Evolutionary conservation across 257 asterid genomes (phyloP), one percentile per base, ranked within the genome.

Genomic region (Petunia axillaris): DNA sequence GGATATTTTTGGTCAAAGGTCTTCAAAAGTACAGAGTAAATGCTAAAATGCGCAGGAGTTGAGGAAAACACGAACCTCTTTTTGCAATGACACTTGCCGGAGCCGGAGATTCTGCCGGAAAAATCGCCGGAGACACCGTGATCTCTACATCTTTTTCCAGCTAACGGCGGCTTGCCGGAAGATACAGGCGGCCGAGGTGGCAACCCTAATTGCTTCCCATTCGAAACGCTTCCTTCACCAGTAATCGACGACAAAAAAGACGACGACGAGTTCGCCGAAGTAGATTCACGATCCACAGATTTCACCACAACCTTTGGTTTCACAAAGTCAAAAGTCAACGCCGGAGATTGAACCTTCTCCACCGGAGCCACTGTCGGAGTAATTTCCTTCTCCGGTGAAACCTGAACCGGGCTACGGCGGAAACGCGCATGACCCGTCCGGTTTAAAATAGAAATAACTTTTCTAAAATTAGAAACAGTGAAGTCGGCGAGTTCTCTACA

Each of bases 361-460:
- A 11, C 55, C 40, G 8, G n/a, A 16, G 37, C 8, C 3, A 25
- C 25, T 25, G 25, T 25, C 25, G 25, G 25, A 25, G 25, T 25
- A 25, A 25, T 25, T 25, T 25, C 25, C 25, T 25, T 25, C 25
- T 25, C 25, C 25, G 25, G 25, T 0, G 88, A 11, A 1, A 37
- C 38, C 35, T 88, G 93, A 63, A 86, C 87, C 73, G 97, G 92
- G 8, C 83, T 92, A 7, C 95, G 96, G 3, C 98, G 83, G 84
- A 94, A 92, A 13, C 97, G 90, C 62, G 98, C 98, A 81, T 91
- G 97, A n/a, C 98, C 98, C 8, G 92, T 86, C 77, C 94, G 90
- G 74, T 86, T 80, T 55, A 91, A 67, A 1, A 83, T 85, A 0
- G 91, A 77, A 7, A 90, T 82, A 1, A 87, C 95, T 64, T 87